phyloP scores from a whole-genome alignment of 768 basidiomycete genomes.

The Heimioporus sp. region DNA sequence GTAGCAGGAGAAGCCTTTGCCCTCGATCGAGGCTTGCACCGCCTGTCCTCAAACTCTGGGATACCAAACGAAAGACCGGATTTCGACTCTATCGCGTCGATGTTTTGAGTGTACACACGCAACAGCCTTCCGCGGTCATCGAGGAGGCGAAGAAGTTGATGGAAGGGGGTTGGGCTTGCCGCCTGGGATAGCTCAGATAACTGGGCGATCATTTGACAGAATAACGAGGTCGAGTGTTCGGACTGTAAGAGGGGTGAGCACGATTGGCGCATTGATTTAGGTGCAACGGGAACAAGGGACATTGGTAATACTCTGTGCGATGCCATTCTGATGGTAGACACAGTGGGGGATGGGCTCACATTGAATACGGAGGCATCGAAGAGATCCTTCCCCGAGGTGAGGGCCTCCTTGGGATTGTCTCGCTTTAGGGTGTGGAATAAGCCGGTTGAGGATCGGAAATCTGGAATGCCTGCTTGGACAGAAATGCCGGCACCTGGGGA shows the following conservation, averaged over 20 bases:
- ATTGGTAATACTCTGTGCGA: background rate
- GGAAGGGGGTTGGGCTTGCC: conserved; percentile 80
- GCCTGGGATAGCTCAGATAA: conserved; percentile 69
- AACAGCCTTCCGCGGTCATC: conserved; percentile 76
- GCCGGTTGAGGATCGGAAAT: conserved; percentile 81
- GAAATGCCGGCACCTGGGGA: conserved; percentile 81
- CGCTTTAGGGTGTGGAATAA: conserved; percentile 76
- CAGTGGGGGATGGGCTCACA: conserved; percentile 41
- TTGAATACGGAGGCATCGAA: conserved; percentile 91
- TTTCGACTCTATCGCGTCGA: conserved; percentile 84
- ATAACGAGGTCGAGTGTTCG: conserved; percentile 71
- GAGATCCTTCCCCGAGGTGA: conserved; percentile 80
- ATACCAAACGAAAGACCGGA: conserved; percentile 88
- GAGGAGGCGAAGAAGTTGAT: conserved; percentile 67
- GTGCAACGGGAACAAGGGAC: background rate
- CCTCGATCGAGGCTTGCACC: conserved; percentile 52
- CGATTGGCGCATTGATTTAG: background rate
- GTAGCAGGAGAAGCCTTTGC: conserved; percentile 31
- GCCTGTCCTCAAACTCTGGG: conserved; percentile 61
- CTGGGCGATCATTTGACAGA: conserved; percentile 88
- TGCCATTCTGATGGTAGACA: conserved; percentile 3
- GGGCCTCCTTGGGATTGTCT: conserved; percentile 69
- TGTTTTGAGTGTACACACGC: conserved; percentile 92
- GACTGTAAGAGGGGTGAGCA: conserved; percentile 45
- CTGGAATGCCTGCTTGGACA: conserved; percentile 84